These are phyloP conservation scores for Puccinia horiana DNA, from an alignment of 1,284 basidiomycete genomes.

Conservation along the genomic window DNA sequence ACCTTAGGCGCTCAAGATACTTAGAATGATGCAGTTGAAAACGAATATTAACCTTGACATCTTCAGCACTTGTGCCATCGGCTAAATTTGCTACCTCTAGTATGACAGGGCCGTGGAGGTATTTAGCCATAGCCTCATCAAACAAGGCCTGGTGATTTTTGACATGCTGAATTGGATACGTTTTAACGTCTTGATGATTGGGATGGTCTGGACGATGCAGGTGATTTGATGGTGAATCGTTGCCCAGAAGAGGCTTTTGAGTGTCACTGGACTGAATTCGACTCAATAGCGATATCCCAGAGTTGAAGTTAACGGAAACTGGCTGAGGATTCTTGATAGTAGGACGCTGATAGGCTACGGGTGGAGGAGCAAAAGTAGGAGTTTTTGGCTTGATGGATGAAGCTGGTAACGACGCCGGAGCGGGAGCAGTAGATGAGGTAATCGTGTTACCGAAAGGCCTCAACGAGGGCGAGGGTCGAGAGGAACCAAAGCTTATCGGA, in stretches of 20 bases:
- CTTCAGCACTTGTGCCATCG: slow-evolving; percentile 44
- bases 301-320: slow-evolving; percentile 3
- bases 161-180: neutral
- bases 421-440: neutral
- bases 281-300: slow-evolving; percentile 29
- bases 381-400: neutral
- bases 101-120: slow-evolving; percentile 34
- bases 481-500: neutral
- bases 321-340: neutral
- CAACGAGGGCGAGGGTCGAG: slow-evolving; percentile 35
- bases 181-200: neutral
- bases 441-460: slow-evolving; percentile 14
- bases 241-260: slow-evolving; percentile 5
- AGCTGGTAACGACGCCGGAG: neutral
- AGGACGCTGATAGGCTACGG: neutral
- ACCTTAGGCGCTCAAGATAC: neutral
- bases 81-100: slow-evolving; percentile 47
- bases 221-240: neutral
- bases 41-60: slow-evolving; percentile 21
- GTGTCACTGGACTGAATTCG: slow-evolving; percentile 19
- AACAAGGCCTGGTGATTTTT: slow-evolving; percentile 16
- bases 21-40: neutral
- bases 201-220: neutral
- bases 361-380: neutral
- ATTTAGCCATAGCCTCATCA: slow-evolving; percentile 29